phyloP scores from a whole-genome alignment of 2,329 filamentous ascomycete genomes.

The Fusarium nisikadoi region DNA sequence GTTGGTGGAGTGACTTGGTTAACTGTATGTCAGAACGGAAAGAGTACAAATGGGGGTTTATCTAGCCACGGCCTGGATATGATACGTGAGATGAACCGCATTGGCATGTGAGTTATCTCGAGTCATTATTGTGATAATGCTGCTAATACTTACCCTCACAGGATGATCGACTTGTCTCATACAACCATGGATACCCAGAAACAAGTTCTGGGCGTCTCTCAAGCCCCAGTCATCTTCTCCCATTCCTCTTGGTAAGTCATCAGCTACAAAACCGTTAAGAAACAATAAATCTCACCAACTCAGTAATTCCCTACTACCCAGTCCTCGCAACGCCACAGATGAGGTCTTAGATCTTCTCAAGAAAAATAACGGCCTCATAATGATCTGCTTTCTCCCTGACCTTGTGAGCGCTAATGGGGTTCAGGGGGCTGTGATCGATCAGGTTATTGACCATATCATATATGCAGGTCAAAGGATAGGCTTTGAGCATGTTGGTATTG shows the following conservation, averaged over 20 bases:
- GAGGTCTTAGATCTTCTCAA: not conserved
- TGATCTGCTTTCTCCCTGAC: not conserved
- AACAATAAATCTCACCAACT: not conserved
- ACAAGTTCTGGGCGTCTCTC: not conserved
- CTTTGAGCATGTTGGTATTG: not conserved
- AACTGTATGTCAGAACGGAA: not conserved
- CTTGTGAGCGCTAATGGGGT: not conserved
- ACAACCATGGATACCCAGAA: not conserved
- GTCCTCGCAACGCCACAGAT: not conserved
- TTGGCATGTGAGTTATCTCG: not conserved
- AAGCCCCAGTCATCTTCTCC: not conserved
- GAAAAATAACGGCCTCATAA: not conserved
- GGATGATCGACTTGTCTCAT: not conserved
- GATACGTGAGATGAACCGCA: not conserved
- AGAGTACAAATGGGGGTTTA: not conserved
- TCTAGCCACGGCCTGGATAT: not conserved
- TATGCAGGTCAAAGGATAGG: not conserved
- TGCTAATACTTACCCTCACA: not conserved
- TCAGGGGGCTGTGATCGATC: not conserved
- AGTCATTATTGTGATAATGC: fast-evolving
- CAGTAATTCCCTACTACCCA: not conserved
- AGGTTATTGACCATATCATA: not conserved
- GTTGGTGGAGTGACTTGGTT: not conserved
- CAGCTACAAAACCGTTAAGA: not conserved
- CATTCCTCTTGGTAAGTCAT: not conserved